Evolutionary conservation across 2,329 filamentous ascomycete genomes (phyloP).

Genomic region (Exophiala phaeomuriformis): DNA sequence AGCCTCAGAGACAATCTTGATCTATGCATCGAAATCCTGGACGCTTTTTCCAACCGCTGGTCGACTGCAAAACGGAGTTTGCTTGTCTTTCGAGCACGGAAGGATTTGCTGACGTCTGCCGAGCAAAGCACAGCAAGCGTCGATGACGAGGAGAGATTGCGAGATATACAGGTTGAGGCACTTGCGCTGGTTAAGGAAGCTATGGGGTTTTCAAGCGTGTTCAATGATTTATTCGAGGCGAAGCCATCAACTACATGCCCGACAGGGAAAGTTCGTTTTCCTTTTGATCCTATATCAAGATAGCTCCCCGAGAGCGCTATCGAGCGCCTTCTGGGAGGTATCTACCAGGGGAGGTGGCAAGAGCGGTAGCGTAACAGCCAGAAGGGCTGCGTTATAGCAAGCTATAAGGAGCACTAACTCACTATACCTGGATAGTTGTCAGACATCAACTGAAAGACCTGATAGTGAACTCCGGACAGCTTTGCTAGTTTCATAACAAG

Average conservation of each 20-base stretch:
- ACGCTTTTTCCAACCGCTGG: background rate
- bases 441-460: too few relatives aligned
- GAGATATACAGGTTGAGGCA: background rate
- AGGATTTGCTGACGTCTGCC: background rate
- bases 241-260: too few relatives aligned
- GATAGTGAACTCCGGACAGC: too few relatives aligned
- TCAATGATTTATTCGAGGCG: background rate
- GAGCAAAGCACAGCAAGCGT: background rate
- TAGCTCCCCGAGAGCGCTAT: too few relatives aligned
- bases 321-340: too few relatives aligned
- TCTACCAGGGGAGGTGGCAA: too few relatives aligned
- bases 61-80: background rate
- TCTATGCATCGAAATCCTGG: background rate
- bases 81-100: background rate
- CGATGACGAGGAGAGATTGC: background rate
- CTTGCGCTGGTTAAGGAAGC: background rate
- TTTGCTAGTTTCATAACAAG: too few relatives aligned
- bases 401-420: too few relatives aligned
- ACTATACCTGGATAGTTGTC: too few relatives aligned
- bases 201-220: background rate
- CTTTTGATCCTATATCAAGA: background rate
- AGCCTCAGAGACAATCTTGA: background rate
- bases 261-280: background rate
- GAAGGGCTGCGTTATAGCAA: too few relatives aligned
- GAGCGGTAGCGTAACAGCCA: too few relatives aligned